Conservation (phyloP, 2,329 filamentous ascomycete species). For the Lecanicillium sp. region DNA sequence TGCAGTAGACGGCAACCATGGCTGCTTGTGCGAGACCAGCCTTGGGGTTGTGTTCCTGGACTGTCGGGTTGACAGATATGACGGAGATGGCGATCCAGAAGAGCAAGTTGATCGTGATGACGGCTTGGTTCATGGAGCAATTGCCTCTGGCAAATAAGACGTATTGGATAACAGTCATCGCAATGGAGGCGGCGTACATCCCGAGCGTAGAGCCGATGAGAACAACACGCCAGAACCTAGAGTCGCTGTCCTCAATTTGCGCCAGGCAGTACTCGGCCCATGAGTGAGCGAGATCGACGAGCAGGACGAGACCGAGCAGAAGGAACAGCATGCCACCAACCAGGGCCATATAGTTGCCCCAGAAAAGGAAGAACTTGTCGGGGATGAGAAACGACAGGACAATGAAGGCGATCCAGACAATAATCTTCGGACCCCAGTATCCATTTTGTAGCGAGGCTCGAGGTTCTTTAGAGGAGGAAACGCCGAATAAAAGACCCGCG, state of each 20-base stretch:
- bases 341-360: slow-evolving; percentile 90
- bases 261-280: slow-evolving; percentile 96
- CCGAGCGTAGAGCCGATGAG: slow-evolving; percentile 85
- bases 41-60: slow-evolving; percentile 88
- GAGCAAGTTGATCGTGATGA: slow-evolving; percentile 88
- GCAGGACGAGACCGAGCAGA: slow-evolving; percentile 79
- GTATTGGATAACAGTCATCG: slow-evolving; percentile 96
- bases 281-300: slow-evolving; percentile 91
- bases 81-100: slow-evolving; percentile 73
- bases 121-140: slow-evolving; percentile 94
- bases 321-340: slow-evolving; percentile 87
- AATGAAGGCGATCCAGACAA: slow-evolving; percentile 79
- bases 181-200: slow-evolving; percentile 87
- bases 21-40: slow-evolving; percentile 94
- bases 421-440: slow-evolving; percentile 96
- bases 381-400: slow-evolving; percentile 94
- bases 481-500: slow-evolving; percentile 77
- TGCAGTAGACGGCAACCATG: slow-evolving; percentile 97
- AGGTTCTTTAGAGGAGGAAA: slow-evolving; percentile 81
- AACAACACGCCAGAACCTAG: slow-evolving; percentile 72
- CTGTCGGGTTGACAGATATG: slow-evolving; percentile 78
- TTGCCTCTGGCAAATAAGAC: slow-evolving; percentile 78
- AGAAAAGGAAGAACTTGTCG: slow-evolving; percentile 88
- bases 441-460: slow-evolving; percentile 90
- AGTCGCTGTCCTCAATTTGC: slow-evolving; percentile 87